Base-by-base conservation (phyloP, 1,284 basidiomycete species). In the Pulveroboletus sp. region DNA sequence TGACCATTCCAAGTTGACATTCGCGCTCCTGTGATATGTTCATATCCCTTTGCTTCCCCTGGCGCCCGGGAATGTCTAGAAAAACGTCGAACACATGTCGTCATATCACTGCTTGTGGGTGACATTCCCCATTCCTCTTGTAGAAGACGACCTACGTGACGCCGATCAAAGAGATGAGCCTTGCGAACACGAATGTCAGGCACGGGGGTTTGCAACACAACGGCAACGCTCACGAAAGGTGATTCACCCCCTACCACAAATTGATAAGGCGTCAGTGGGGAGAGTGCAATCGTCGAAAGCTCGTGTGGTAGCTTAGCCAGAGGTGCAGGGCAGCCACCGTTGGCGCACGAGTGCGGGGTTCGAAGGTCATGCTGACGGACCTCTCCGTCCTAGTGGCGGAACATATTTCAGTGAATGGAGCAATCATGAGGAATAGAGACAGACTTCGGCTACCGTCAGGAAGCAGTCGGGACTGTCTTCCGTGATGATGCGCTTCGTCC, bases 331-430 rank as follows among this genome's bases (percentile, higher is more conserved):
- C 90, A 92, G 2, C 68, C 62, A 42, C 74, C 76, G 15, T 64
- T 65, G 29, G 67, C 61, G 71, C 91, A 93, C 26, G 70, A 69
- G 69, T 93, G 92, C 6, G 78, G 70, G 10, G 78, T 80, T 44
- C 95, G 80, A 26, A 97, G 74, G 70, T 97, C 95, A 68, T 95
- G 93, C 69, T 96, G 94, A 32, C 94, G 82, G 12, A 87, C 85
- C n/a, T 82, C 77, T 2, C 83, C 85, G 66, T 87, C 86, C 77
- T 87, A 61, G 12, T 43, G 41, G 26, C 48, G 40, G 45, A 56
- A 52, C 39, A 36, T 52, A 26, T 33, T 24, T 62, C 19, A 54
- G 58, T 42, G 24, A 19, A 51, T 16, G 48, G 36, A 51, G 50
- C 47, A 46, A 44, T 50, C 19, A 13, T 37, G 35, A 36, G 26